Evolutionary conservation across 805 yeast species (phyloP).

Genomic region (Candida pini): DNA sequence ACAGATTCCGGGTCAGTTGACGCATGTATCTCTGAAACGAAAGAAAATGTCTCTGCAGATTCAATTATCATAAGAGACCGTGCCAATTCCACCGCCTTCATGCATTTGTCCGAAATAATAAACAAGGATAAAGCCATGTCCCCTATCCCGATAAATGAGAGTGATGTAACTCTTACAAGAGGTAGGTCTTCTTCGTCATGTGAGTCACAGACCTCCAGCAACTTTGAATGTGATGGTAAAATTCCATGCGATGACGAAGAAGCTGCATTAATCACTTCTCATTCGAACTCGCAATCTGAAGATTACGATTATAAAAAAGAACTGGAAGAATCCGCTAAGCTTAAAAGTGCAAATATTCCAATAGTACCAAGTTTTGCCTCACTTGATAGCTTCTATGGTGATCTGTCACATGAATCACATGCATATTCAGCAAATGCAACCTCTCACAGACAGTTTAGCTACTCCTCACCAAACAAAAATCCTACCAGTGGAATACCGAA

Average conservation of each 20-base stretch:
- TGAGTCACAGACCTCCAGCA: background rate
- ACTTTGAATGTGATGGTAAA: background rate
- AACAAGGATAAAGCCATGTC: conserved; percentile 7
- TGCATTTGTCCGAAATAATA: conserved; percentile 18
- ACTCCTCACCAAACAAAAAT: background rate
- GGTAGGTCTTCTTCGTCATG: no score
- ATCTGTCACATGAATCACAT: conserved; percentile 3
- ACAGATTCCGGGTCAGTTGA: conserved; percentile 26
- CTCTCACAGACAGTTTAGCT: conserved; percentile 5
- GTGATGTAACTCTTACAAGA: conserved; percentile 10
- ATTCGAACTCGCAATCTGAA: background rate
- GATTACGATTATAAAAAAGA: conserved; percentile 19
- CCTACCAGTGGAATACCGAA: background rate
- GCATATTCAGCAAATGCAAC: conserved; percentile 5
- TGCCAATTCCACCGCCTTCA: conserved; percentile 13
- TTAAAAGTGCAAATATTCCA: conserved; percentile 34
- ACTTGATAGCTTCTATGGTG: conserved; percentile 56
- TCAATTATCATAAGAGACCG: conserved; percentile 10
- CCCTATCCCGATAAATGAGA: conserved; percentile 4
- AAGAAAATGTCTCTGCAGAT: conserved; percentile 16
- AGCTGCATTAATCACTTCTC: background rate
- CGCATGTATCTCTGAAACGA: conserved; percentile 15
- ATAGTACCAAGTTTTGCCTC: conserved; percentile 75
- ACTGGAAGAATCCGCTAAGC: conserved; percentile 6
- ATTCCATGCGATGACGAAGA: background rate